Conservation (phyloP, 2,329 filamentous ascomycete genomes). For the Dactylellina leptospora region DNA sequence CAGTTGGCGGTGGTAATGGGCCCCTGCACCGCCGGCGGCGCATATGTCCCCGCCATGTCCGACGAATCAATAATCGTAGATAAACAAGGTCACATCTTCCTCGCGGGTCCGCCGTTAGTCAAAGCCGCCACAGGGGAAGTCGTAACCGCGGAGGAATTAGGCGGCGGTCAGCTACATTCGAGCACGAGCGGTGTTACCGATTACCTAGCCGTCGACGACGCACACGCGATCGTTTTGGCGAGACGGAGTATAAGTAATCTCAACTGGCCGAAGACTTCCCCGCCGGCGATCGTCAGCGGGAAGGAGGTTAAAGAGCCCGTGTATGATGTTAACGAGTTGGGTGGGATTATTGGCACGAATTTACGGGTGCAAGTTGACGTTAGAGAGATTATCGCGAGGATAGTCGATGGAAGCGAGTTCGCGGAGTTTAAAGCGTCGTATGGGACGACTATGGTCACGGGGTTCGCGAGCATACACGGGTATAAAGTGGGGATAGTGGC, state of each 20-base stretch:
- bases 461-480: constrained; percentile 88
- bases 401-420: constrained; percentile 90
- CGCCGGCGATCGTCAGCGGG: background rate
- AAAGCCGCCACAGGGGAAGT: constrained; percentile 95
- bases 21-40: constrained; percentile 77
- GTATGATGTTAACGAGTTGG: constrained; percentile 79
- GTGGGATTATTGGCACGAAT: constrained; percentile 89
- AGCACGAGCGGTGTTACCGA: constrained; percentile 93
- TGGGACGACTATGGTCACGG: constrained; percentile 86
- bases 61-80: constrained; percentile 97
- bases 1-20: constrained; percentile 98
- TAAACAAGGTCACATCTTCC: constrained; percentile 95
- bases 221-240: constrained; percentile 86
- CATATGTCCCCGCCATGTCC: constrained; percentile 89
- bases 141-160: constrained; percentile 88
- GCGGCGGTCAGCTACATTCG: constrained; percentile 87
- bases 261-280: constrained; percentile 74
- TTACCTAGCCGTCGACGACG: constrained; percentile 92
- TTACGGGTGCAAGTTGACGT: constrained; percentile 84
- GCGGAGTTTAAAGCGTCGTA: constrained; percentile 94
- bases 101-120: constrained; percentile 91
- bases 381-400: constrained; percentile 88
- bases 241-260: constrained; percentile 85
- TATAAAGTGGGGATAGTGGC: constrained; percentile 91
- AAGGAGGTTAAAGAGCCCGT: constrained; percentile 75